These are phyloP conservation scores for Colletotrichum chlorophyti DNA, from an alignment of 2,329 filamentous ascomycete genomes.

Conservation along the genomic window DNA sequence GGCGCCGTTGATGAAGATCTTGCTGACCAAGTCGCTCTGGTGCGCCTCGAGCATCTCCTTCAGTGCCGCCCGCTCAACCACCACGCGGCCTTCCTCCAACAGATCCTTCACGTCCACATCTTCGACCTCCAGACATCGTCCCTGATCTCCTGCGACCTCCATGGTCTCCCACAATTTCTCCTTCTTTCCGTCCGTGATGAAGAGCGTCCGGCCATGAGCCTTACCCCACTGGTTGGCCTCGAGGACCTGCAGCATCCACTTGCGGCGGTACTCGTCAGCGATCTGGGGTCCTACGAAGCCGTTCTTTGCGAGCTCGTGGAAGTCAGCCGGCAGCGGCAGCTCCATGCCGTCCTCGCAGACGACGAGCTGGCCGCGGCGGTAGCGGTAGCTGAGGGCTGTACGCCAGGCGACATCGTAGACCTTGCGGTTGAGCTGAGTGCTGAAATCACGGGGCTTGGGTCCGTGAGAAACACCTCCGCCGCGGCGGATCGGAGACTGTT, in stretches of 20 bases:
- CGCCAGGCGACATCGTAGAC: constrained; percentile 96
- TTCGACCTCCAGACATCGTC: constrained; percentile 71
- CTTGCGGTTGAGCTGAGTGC: constrained; percentile 82
- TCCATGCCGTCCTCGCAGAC: constrained; percentile 82
- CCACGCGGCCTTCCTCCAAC: constrained; percentile 81
- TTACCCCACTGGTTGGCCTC: constrained; percentile 73
- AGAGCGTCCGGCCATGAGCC: constrained; percentile 72
- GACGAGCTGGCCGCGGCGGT: constrained; percentile 83
- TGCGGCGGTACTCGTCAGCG: constrained; percentile 62
- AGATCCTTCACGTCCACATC: constrained; percentile 97
- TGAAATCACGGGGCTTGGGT: constrained; percentile 92
- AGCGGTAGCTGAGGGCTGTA: constrained; percentile 91
- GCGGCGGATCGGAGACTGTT: constrained; percentile 79
- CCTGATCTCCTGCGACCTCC: constrained; percentile 68
- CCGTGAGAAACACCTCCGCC: constrained; percentile 91
- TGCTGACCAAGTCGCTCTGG: constrained; percentile 67
- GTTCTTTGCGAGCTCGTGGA: constrained; percentile 44
- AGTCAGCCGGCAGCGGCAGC: constrained; percentile 63
- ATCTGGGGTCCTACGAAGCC: constrained; percentile 54
- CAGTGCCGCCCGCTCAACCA: constrained; percentile 85
- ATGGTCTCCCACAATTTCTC: constrained; percentile 72
- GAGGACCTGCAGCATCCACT: constrained; percentile 73
- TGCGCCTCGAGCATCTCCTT: constrained; percentile 76
- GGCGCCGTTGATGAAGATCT: constrained; percentile 51
- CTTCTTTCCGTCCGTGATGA: constrained; percentile 71